Evolutionary conservation across 139 green algal species (phyloP).

Genomic region (Tetradesmus obliquus): DNA sequence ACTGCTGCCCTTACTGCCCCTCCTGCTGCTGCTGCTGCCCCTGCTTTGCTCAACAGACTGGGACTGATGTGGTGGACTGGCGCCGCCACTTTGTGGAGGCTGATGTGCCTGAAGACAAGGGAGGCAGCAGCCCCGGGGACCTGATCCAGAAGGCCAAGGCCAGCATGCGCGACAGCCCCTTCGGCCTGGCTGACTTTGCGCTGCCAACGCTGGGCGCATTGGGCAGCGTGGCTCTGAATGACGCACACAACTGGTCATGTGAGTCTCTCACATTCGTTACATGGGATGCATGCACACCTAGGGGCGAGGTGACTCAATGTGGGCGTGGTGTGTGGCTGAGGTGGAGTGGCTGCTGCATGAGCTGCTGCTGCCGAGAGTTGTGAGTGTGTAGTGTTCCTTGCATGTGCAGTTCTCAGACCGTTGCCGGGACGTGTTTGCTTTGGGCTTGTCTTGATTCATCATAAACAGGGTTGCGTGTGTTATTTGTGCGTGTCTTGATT

Average conservation of each 20-base stretch:
- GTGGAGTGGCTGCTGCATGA: no score
- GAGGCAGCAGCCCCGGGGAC: not conserved
- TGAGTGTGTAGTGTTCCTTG: no score
- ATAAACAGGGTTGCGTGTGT: no score
- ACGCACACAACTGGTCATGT: slow-evolving; percentile 27
- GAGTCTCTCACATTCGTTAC: not conserved
- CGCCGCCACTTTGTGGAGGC: not conserved
- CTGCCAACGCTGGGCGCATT: slow-evolving; percentile 26
- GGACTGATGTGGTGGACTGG: not conserved
- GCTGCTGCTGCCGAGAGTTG: no score
- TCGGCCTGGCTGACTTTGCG: not conserved
- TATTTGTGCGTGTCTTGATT: no score
- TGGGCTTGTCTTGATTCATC: no score
- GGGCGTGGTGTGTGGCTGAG: no score
- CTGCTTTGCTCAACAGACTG: not conserved
- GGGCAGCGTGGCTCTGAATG: slow-evolving; percentile 10
- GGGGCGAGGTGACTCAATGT: no score
- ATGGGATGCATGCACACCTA: no score
- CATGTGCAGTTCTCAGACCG: no score
- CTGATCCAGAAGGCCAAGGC: slow-evolving; percentile 16
- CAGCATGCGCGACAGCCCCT: slow-evolving; percentile 18
- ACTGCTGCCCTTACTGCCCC: not conserved
- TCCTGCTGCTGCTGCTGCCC: not conserved
- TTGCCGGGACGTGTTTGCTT: no score
- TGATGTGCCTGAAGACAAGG: not conserved